Evolutionary conservation across 768 basidiomycete genomes (phyloP), one percentile per base, ranked within the genome.

Genomic region (Cystofilobasidium bisporidii): DNA sequence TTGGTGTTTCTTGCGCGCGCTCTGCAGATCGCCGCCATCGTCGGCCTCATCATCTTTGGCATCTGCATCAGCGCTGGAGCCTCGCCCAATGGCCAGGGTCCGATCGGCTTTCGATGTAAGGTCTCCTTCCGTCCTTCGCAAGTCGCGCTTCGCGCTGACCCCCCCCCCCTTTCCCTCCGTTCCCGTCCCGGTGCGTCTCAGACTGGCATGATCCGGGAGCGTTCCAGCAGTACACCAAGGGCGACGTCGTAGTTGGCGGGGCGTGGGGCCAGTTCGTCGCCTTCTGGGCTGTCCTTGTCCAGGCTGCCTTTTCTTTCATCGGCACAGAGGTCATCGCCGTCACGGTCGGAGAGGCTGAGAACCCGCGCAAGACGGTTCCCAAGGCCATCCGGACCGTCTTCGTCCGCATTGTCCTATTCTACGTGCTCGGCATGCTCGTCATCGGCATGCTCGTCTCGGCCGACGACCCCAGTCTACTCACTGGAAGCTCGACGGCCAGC

Each of bases 21-120:
- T 17, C 8, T 17, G 74, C 80, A 81, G 77, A 80, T 83, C 64
- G 72, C 81, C 62, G 76, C 84, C 45, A 78, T 79, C 67, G 73
- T 78, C 62, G 76, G 74, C 6, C 69, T 78, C 47, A 77, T 78
- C 71, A 71, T 78, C 57, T 70, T 76, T 53, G 74, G 75, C 66
- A 68, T 78, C 69, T 62, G 76, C 59, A 67, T 78, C 41, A 75
- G 75, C 72, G 68, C 70, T 17, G 75, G 76, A 15, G 41, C 41
- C 58, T 75, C 74, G 33, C 76, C 76, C 4, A 73, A 69, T 53
- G 73, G 72, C 55, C 74, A 76, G 59, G 36, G 59, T 38, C 48
- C 73, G 22, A 72, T 76, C 62, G 76, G 77, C n/a, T 78, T 77
- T 70, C 48, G 75, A 41, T 78, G 76, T 69, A 75, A 72, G 14